A percentile compares a stretch with the other conserved stretches of the same genome.
Evolutionary conservation across 495 filamentous ascomycete genomes (phyloP).

Genomic region (Penicillium nucicola): DNA sequence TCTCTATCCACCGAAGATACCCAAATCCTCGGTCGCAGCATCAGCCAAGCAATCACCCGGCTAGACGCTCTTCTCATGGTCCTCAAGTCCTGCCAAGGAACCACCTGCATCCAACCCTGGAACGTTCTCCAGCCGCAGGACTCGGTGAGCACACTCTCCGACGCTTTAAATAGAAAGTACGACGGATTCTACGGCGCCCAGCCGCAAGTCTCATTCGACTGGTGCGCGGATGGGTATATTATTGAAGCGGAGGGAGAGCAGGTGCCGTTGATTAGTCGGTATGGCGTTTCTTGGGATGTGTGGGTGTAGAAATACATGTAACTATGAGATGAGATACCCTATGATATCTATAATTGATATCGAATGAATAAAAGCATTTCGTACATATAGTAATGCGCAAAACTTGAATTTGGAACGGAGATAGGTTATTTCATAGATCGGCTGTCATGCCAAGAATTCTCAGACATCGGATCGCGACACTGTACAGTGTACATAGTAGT

Average conservation of each 20-base stretch:
- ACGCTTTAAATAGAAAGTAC: constrained; percentile 45
- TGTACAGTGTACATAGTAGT: too few species aligned
- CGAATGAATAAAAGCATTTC: too few species aligned
- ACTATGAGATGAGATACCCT: too few species aligned
- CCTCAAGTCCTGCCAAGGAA: constrained; percentile 60
- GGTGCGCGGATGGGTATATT: constrained; percentile 60
- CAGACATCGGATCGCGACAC: too few species aligned
- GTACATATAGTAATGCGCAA: too few species aligned
- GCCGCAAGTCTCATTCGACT: constrained; percentile 48
- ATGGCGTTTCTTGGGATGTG: constrained; percentile 33
- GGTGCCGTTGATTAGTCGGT: constrained; percentile 20
- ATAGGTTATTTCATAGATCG: too few species aligned
- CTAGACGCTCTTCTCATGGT: constrained; percentile 62
- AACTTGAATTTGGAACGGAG: too few species aligned
- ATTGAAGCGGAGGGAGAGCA: constrained; percentile 60
- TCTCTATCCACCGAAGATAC: constrained; percentile 8
- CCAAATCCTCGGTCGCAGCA: constrained; percentile 41
- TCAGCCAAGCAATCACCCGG: constrained; percentile 44
- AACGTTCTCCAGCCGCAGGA: constrained; percentile 52
- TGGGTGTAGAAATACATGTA: too few species aligned
- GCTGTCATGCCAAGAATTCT: too few species aligned
- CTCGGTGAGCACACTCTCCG: constrained; percentile 29
- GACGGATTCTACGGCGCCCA: constrained; percentile 57
- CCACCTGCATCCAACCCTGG: constrained; percentile 59
- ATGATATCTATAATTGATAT: too few species aligned